These are phyloP conservation scores for Selaginella tamariscina DNA, from an alignment of 75 land plant species.

Conservation along the genomic window DNA sequence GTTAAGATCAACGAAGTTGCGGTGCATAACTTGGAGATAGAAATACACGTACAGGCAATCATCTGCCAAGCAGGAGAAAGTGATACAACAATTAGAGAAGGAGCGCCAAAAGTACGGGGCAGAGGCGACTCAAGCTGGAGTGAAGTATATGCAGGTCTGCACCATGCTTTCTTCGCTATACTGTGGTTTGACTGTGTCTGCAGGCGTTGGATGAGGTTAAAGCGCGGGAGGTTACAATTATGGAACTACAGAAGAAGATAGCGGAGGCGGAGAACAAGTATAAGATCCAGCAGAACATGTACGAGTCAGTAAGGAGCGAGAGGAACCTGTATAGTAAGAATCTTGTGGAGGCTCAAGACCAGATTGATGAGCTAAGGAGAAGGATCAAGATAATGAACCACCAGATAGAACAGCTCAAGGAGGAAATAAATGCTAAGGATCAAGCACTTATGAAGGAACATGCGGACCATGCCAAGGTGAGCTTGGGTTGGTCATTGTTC, in stretches of 20 bases:
- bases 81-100: constrained; percentile 15
- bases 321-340: constrained; percentile 25
- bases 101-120: constrained; percentile 21
- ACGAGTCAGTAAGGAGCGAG: constrained; percentile 27
- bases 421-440: constrained; percentile 23
- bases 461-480: constrained; percentile 22
- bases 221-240: constrained; percentile 18
- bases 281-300: constrained; percentile 26
- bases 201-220: constrained; percentile 29
- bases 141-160: constrained; percentile 22
- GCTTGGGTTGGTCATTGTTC: background rate
- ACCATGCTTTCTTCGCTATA: background rate
- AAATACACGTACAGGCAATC: constrained; percentile 19
- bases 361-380: constrained; percentile 28
- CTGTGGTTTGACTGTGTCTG: background rate
- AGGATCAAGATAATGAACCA: constrained; percentile 28
- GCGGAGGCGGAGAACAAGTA: constrained; percentile 17
- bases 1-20: constrained; percentile 27
- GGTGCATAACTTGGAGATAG: constrained; percentile 25
- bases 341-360: constrained; percentile 24
- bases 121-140: constrained; percentile 19
- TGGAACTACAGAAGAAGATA: constrained; percentile 25
- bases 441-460: constrained; percentile 27
- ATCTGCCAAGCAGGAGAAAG: constrained; percentile 20
- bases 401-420: constrained; percentile 27